Evolutionary conservation across 306 rosid species (phyloP).

Genomic region (Nissolia schottii): DNA sequence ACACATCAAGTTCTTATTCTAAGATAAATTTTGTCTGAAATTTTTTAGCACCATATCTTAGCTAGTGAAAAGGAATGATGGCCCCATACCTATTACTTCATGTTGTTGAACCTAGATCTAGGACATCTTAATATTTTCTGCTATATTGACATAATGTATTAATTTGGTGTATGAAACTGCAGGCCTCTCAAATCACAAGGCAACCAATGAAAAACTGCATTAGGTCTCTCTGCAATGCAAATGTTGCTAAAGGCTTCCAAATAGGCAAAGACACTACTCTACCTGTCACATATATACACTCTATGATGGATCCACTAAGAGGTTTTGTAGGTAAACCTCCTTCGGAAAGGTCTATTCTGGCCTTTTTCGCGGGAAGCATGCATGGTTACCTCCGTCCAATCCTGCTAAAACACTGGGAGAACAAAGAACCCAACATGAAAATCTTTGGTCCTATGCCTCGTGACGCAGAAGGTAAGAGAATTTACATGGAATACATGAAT

Average conservation of each 20-base stretch:
- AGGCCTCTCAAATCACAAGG: constrained; percentile 68
- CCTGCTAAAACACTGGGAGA: constrained; percentile 67
- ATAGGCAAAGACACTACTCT: constrained; percentile 76
- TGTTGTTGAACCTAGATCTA: constrained; percentile 1
- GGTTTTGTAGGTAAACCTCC: constrained; percentile 56
- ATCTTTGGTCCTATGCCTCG: constrained; percentile 75
- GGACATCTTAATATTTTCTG: neutral
- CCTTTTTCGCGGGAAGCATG: constrained; percentile 77
- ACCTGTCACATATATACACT: constrained; percentile 68
- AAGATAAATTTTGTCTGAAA: neutral
- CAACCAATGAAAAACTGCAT: constrained; percentile 56
- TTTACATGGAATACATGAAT: constrained; percentile 70
- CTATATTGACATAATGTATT: constrained; percentile 1
- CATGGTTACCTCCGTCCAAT: constrained; percentile 78
- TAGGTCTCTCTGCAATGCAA: constrained; percentile 78
- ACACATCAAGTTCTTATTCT: neutral
- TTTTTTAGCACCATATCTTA: neutral
- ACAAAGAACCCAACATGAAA: constrained; percentile 71
- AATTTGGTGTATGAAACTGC: constrained; percentile 34
- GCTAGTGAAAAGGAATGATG: neutral
- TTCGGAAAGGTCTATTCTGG: constrained; percentile 54
- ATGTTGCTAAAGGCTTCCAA: constrained; percentile 61
- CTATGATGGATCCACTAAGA: constrained; percentile 47
- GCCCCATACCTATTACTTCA: neutral
- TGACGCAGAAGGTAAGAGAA: constrained; percentile 55